Evolutionary conservation across 768 basidiomycete genomes (phyloP), one percentile per base, ranked within the genome.

Genomic region (Leccinum longicurvipes): DNA sequence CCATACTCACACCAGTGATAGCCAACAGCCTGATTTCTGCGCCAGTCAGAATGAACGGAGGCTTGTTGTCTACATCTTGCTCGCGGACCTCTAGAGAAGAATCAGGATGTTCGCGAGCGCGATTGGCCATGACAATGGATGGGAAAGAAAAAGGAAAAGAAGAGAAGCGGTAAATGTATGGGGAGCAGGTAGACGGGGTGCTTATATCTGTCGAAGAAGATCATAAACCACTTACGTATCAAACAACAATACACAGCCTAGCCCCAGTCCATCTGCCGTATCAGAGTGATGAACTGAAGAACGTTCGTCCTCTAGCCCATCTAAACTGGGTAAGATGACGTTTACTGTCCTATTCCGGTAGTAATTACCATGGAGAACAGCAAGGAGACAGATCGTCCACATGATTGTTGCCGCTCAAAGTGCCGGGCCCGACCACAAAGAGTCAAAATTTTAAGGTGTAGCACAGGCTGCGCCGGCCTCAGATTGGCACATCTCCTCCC

Each of bases 1-100:
- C 3, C 14, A 7, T 4, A 72, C 80, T 59, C 56, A 85, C 83
- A 8, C 84, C 85, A 51, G 84, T 77, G 55, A 87, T 84, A 34
- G 79, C 75, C 27, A 87, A 71, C 39, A 87, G 65, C 68, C 86
- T 87, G 51, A 84, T 36, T 67, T 87, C 85, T 7, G 80, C 65
- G 15, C 55, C 57, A 3, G 74, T 75, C 27, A 82, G 70, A 24
- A 71, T 21, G 58, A 67, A 82, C 0, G 80, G 73, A 7, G 74
- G 75, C 17, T 67, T 65, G 27, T 60, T 63, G 28, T 68, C 66
- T 3, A 61, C 65, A 49, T 64, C 69, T 14, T 62, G 63, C 39
- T 71, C 70, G 53, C 61, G 67, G 3, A 68, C 45, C 36, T 71
- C 67, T 45, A 71, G 70, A 34, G 66, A 56, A 4, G 55, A 34